Percentiles rank a stretch among this genome's conserved stretches.
Evolutionary conservation across 805 yeast species (phyloP).

Genomic region (Yarrowia sp.): DNA sequence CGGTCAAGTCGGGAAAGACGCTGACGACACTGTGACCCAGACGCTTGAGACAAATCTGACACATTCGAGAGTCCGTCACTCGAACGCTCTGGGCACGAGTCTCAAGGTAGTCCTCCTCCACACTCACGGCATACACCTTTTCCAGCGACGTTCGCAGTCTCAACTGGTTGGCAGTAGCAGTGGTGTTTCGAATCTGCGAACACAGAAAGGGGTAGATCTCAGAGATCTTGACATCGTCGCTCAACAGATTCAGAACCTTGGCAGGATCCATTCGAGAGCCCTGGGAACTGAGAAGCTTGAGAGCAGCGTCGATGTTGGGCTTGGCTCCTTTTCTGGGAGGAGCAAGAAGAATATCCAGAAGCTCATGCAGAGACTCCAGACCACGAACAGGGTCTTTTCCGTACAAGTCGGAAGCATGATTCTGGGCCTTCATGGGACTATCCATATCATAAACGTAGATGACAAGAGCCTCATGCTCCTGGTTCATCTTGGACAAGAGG

Average conservation of each 20-base stretch:
- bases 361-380: constrained; percentile 45
- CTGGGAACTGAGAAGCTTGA: constrained; percentile 43
- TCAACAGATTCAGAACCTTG: constrained; percentile 50
- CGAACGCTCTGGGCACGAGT: constrained; percentile 40
- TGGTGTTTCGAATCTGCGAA: constrained; percentile 44
- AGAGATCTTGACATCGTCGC: constrained; percentile 47
- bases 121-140: constrained; percentile 52
- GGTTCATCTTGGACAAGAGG: constrained; percentile 56
- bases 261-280: constrained; percentile 49
- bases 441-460: constrained; percentile 56
- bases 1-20: constrained; percentile 43
- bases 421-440: constrained; percentile 56
- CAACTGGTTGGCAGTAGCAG: constrained; percentile 42
- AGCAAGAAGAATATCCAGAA: constrained; percentile 38
- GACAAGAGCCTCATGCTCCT: constrained; percentile 50
- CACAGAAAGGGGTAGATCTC: constrained; percentile 46
- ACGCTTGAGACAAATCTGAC: constrained; percentile 56
- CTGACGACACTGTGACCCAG: constrained; percentile 55
- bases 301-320: constrained; percentile 41
- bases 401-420: constrained; percentile 55
- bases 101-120: constrained; percentile 44
- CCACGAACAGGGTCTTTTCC: constrained; percentile 43
- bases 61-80: constrained; percentile 47
- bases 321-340: constrained; percentile 20
- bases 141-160: constrained; percentile 48